A percentile compares a stretch with the other conserved stretches of the same genome.
Conservation (phyloP, 1,139 yeast genomes). For the Wickerhamiella infanticola region DNA sequence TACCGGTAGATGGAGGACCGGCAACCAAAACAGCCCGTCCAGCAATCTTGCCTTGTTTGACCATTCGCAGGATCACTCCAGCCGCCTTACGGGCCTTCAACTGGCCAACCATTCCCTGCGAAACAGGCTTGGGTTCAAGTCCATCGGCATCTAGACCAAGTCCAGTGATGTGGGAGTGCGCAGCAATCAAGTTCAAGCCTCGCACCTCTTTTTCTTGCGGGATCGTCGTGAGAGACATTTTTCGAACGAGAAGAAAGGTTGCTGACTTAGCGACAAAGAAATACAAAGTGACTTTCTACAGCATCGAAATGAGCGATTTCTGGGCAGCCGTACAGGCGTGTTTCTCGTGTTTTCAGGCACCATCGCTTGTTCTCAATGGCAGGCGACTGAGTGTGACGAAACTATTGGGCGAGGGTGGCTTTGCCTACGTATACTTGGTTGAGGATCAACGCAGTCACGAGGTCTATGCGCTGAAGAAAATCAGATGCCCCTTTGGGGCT, state of each 20-base stretch:
- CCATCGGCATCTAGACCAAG: slow-evolving; percentile 76
- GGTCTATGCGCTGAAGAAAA: slow-evolving; percentile 64
- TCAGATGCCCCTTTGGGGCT: slow-evolving; percentile 75
- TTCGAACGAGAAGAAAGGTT: not conserved
- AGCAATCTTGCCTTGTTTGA: slow-evolving; percentile 85
- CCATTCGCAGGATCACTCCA: slow-evolving; percentile 84
- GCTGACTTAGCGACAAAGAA: not conserved
- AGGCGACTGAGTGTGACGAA: slow-evolving; percentile 35
- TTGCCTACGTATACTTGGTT: slow-evolving; percentile 77
- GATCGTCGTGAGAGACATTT: slow-evolving; percentile 21
- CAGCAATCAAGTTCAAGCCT: slow-evolving; percentile 48
- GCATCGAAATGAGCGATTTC: not conserved
- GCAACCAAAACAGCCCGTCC: slow-evolving; percentile 94
- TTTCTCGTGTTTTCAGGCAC: slow-evolving; percentile 25
- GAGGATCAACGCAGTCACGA: slow-evolving; percentile 34
- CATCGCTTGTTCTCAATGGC: slow-evolving; percentile 23
- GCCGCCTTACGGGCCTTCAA: slow-evolving; percentile 89
- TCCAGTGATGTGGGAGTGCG: slow-evolving; percentile 94
- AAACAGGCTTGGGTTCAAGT: slow-evolving; percentile 59
- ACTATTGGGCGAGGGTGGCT: slow-evolving; percentile 80
- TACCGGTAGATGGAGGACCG: slow-evolving; percentile 98
- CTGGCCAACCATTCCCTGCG: slow-evolving; percentile 98
- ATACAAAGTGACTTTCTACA: not conserved
- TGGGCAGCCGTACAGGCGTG: slow-evolving; percentile 23
- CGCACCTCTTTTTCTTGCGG: slow-evolving; percentile 27